These are phyloP conservation scores for Umbilicus rupestris DNA, from an alignment of 164 flowering plant species.

Conservation along the genomic window DNA sequence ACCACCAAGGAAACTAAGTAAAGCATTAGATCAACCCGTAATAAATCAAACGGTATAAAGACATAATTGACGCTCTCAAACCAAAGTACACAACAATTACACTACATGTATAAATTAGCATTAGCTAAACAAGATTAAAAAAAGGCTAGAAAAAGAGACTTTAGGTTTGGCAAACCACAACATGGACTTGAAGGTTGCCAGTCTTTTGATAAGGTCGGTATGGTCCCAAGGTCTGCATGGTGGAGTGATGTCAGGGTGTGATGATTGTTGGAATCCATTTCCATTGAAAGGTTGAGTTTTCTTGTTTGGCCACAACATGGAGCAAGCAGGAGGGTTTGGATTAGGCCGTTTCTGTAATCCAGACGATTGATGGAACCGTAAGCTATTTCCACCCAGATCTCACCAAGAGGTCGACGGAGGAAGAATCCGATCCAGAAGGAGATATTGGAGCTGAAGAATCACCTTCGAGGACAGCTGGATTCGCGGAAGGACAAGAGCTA, in stretches of 20 bases:
- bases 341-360: no score
- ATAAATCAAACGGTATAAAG: no score
- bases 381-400: no score
- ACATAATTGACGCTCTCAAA: no score
- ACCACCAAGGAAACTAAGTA: neutral
- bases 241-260: constrained; percentile 29
- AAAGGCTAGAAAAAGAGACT: constrained; percentile 30
- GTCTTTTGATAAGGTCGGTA: constrained; percentile 62
- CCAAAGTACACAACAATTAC: neutral
- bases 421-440: no score
- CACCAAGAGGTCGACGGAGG: no score
- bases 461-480: no score
- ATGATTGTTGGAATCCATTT: constrained; percentile 16
- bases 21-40: neutral
- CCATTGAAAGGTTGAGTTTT: constrained; percentile 12
- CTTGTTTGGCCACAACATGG: constrained; percentile 23
- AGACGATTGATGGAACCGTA: no score
- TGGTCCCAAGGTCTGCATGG: constrained; percentile 89
- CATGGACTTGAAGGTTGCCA: constrained; percentile 89
- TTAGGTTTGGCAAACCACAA: constrained; percentile 97
- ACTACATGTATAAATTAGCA: no score
- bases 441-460: no score
- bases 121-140: neutral
- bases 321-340: no score
- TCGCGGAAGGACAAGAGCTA: no score